phyloP scores from a whole-genome alignment of 1,139 yeast genomes.

The Candida anutae region DNA sequence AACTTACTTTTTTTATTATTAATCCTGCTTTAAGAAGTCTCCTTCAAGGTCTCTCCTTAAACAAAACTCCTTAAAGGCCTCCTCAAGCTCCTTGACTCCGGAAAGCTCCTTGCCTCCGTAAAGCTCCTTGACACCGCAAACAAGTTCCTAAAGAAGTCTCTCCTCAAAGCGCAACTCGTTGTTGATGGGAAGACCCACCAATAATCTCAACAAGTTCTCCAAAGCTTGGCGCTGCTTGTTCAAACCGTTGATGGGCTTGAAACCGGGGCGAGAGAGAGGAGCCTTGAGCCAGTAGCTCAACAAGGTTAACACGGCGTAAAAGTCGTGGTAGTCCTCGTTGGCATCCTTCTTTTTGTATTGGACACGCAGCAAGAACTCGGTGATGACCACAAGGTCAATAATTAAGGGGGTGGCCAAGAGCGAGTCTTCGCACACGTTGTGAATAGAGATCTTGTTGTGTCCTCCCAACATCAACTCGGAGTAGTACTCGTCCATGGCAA shows the following conservation, averaged over 20 bases:
- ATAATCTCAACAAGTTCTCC: conserved; percentile 82
- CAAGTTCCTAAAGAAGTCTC: conserved; percentile 45
- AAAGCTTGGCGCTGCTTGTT: conserved; percentile 91
- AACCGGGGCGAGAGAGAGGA: conserved; percentile 87
- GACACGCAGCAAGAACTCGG: conserved; percentile 86
- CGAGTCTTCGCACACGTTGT: conserved; percentile 95
- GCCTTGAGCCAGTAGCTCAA: conserved; percentile 96
- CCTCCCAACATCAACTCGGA: conserved; percentile 97
- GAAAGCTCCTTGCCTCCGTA: no score
- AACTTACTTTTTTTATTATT: no score
- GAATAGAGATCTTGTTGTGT: conserved; percentile 87
- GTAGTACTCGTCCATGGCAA: conserved; percentile 97
- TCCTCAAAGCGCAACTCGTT: conserved; percentile 94
- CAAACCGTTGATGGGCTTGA: conserved; percentile 84
- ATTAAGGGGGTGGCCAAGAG: conserved; percentile 91
- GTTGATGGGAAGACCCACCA: conserved; percentile 84
- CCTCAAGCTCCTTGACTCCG: no score
- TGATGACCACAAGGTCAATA: conserved; percentile 81
- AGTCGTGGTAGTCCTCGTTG: conserved; percentile 46
- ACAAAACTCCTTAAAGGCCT: no score
- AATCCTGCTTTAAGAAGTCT: no score
- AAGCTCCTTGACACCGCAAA: no score
- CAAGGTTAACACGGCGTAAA: conserved; percentile 82
- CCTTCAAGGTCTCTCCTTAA: no score
- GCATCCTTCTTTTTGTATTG: conserved; percentile 52